Evolutionary conservation across 202 grass and related monocot genomes (phyloP).

Genomic region (Brachypodium distachyon): DNA sequence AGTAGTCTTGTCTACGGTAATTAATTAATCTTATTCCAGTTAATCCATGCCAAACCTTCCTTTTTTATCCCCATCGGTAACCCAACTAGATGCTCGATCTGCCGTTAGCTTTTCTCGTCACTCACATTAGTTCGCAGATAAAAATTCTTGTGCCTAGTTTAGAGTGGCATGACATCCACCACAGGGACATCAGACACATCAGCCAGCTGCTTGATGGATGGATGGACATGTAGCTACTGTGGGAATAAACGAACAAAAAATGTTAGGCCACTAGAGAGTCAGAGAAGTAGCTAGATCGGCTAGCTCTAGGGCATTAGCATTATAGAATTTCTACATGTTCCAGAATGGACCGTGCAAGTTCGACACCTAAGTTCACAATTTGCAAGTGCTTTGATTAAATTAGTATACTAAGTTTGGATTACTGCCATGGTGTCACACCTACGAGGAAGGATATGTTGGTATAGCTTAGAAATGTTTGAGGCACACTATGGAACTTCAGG

Average conservation of each 20-base stretch:
- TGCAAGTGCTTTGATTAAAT: slow-evolving; percentile 21
- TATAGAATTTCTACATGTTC: slow-evolving; percentile 8
- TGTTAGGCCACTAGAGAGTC: slow-evolving; percentile 17
- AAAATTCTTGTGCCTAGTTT: slow-evolving; percentile 19
- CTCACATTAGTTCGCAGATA: not conserved
- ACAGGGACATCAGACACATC: too few species aligned
- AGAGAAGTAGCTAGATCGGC: slow-evolving; percentile 8
- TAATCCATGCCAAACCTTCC: slow-evolving; percentile 32
- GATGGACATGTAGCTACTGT: slow-evolving; percentile 23
- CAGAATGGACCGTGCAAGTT: not conserved
- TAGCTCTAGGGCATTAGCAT: not conserved
- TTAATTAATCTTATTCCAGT: slow-evolving; percentile 26
- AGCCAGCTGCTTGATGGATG: not conserved
- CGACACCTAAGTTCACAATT: slow-evolving; percentile 19
- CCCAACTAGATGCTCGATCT: slow-evolving; percentile 26
- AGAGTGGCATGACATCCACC: slow-evolving; percentile 24
- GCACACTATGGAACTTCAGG: not conserved
- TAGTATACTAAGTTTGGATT: slow-evolving; percentile 18
- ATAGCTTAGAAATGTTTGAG: not conserved
- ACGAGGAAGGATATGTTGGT: not conserved
- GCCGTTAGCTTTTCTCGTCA: slow-evolving; percentile 16
- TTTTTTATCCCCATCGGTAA: slow-evolving; percentile 1
- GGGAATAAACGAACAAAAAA: slow-evolving; percentile 20
- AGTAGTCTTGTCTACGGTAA: slow-evolving; percentile 30
- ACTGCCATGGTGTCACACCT: slow-evolving; percentile 11